These are phyloP conservation scores for Metschnikowia lachancei DNA, from an alignment of 805 yeast genomes.

Conservation along the genomic window DNA sequence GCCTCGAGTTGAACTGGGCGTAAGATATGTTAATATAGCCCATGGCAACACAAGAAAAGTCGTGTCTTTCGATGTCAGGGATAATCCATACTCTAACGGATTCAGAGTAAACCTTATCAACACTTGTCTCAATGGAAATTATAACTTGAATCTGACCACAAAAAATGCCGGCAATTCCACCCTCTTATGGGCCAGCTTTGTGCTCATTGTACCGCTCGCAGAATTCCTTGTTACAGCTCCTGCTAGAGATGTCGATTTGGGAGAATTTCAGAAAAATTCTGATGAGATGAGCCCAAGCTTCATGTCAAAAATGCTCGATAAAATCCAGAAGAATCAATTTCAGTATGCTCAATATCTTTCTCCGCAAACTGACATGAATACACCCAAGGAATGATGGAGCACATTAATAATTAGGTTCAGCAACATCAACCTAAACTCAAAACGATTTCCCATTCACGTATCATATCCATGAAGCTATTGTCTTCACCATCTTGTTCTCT, in stretches of 20 bases:
- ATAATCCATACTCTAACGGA: constrained; percentile 40
- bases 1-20: constrained; percentile 32
- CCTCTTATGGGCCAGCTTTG: background rate
- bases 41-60: constrained; percentile 35
- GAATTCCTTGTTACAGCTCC: constrained; percentile 9
- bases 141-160: constrained; percentile 7
- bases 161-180: background rate
- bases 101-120: constrained; percentile 36
- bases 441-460: constrained; percentile 52
- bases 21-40: constrained; percentile 45
- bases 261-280: constrained; percentile 6
- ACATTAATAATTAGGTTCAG: background rate
- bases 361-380: background rate
- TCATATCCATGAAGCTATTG: constrained; percentile 51
- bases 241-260: background rate
- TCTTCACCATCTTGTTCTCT: constrained; percentile 33
- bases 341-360: constrained; percentile 9
- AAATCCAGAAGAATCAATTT: constrained; percentile 10
- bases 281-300: constrained; percentile 18
- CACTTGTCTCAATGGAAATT: constrained; percentile 21
- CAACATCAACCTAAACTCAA: constrained; percentile 32
- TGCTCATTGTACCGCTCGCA: constrained; percentile 12
- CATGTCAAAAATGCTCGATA: constrained; percentile 3
- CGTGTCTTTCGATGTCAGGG: constrained; percentile 30
- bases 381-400: background rate